Percentiles rank a stretch among this genome's conserved stretches.
Evolutionary conservation across 306 rosid genomes (phyloP).

Genomic region (Sesbania bispinosa): DNA sequence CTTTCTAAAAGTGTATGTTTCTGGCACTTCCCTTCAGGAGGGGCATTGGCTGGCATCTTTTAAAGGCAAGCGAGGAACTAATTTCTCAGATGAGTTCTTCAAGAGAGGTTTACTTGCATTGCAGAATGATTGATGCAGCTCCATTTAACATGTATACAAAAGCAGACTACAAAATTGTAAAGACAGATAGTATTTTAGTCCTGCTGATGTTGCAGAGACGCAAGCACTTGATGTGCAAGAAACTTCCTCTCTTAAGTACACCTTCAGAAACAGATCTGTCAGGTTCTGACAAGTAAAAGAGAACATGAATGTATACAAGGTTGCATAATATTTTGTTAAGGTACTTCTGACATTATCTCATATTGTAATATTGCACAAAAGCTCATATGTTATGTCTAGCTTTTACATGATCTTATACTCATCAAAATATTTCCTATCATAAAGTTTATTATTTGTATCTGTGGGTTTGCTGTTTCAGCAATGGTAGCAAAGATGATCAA

Average conservation of each 20-base stretch:
- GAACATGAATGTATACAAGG: conserved; percentile 14
- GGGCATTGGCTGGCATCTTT: conserved; percentile 98
- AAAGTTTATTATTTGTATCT: conserved; percentile 12
- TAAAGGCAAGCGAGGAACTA: conserved; percentile 85
- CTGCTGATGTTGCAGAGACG: conserved; percentile 83
- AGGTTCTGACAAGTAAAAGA: conserved; percentile 37
- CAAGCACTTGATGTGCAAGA: conserved; percentile 87
- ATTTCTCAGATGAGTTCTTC: conserved; percentile 66
- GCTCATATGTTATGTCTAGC: conserved; percentile 4
- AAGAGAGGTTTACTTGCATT: conserved; percentile 78
- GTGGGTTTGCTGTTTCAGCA: conserved; percentile 30
- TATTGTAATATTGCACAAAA: neutral
- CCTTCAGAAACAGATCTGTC: conserved; percentile 42
- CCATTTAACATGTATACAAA: conserved; percentile 84
- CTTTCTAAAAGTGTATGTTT: conserved; percentile 12
- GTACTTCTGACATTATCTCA: conserved; percentile 29
- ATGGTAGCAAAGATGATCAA: conserved; percentile 22
- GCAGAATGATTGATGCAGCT: conserved; percentile 81
- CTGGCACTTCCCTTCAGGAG: conserved; percentile 56
- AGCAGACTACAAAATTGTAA: conserved; percentile 67
- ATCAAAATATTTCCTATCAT: conserved; percentile 1
- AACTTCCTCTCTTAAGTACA: conserved; percentile 46
- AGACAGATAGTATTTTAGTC: conserved; percentile 70
- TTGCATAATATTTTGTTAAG: conserved; percentile 24
- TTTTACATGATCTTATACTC: conserved; percentile 7